phyloP scores from a whole-genome alignment of 495 filamentous ascomycete genomes.

The Penicillium lividum region DNA sequence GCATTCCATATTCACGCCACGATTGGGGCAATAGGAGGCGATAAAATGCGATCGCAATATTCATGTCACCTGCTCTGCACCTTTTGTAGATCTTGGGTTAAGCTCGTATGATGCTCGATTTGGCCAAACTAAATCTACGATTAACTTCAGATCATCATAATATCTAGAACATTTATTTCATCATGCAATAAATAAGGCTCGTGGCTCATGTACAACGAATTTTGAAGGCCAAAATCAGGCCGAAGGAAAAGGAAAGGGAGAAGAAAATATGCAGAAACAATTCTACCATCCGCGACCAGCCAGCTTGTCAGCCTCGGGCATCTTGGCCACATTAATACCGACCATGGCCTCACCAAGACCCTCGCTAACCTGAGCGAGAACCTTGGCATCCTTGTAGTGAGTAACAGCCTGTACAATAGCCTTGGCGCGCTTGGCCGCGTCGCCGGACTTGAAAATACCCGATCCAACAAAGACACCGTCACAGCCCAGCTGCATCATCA shows the following conservation, averaged over 20 bases:
- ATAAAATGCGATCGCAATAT: neutral
- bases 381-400: slow-evolving; percentile 81
- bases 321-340: slow-evolving; percentile 75
- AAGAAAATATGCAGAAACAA: slow-evolving; percentile 7
- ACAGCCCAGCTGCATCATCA: slow-evolving; percentile 99
- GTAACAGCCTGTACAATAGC: slow-evolving; percentile 95
- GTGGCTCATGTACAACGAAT: slow-evolving; percentile 24
- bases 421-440: slow-evolving; percentile 81
- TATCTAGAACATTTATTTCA: slow-evolving; percentile 7
- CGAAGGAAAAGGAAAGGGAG: slow-evolving; percentile 2
- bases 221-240: slow-evolving; percentile 22
- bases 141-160: neutral
- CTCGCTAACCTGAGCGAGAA: slow-evolving; percentile 82
- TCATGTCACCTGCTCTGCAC: too few relatives aligned
- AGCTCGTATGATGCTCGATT: neutral
- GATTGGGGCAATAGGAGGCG: neutral
- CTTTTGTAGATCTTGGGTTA: neutral
- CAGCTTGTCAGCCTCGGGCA: slow-evolving; percentile 78
- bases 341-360: slow-evolving; percentile 96
- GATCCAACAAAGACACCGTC: slow-evolving; percentile 97
- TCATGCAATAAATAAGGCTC: slow-evolving; percentile 19
- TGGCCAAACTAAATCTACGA: neutral
- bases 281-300: slow-evolving; percentile 82
- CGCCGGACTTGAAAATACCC: slow-evolving; percentile 95
- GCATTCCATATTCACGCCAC: neutral